A percentile compares a stretch with the other conserved stretches of the same genome.
Conservation (phyloP, 306 rosid genomes). For the Bauhinia variegata region DNA sequence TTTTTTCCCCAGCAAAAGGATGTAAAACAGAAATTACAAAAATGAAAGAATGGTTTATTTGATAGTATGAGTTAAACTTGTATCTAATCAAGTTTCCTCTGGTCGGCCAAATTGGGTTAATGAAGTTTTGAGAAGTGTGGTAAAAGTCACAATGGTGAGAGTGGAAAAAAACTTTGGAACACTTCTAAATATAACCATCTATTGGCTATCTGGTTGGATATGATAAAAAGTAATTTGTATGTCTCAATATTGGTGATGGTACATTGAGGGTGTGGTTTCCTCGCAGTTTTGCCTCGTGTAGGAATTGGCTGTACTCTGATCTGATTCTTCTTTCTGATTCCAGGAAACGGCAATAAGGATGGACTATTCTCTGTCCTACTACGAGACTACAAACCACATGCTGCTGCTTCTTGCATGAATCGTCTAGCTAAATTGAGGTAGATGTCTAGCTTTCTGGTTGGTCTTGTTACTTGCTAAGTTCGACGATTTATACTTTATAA, state of each 20-base stretch:
- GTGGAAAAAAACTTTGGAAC: slow-evolving; percentile 5
- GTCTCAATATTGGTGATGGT: slow-evolving; percentile 14
- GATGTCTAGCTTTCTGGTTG: slow-evolving; percentile 15
- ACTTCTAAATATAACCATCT: slow-evolving; percentile 1
- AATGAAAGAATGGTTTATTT: no score
- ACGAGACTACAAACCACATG: slow-evolving; percentile 88
- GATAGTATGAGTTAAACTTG: no score
- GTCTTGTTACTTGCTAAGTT: neutral
- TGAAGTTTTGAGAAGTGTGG: slow-evolving; percentile 10
- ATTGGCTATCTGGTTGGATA: slow-evolving; percentile 2
- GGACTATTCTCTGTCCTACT: slow-evolving; percentile 90
- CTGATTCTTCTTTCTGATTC: slow-evolving; percentile 33
- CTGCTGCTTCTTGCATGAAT: slow-evolving; percentile 97
- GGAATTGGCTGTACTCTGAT: neutral
- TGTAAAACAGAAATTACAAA: no score
- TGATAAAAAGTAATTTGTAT: neutral
- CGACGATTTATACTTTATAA: neutral
- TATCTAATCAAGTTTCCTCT: neutral
- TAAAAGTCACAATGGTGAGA: neutral
- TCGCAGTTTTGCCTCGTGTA: neutral
- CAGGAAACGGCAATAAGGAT: slow-evolving; percentile 96
- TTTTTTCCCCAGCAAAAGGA: no score
- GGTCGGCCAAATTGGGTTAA: slow-evolving; percentile 3
- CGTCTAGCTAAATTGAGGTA: slow-evolving; percentile 96
- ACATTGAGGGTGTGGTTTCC: slow-evolving; percentile 1